Conservation (phyloP, 78 protist genomes). For the Anaeramoeba flamelloides region DNA sequence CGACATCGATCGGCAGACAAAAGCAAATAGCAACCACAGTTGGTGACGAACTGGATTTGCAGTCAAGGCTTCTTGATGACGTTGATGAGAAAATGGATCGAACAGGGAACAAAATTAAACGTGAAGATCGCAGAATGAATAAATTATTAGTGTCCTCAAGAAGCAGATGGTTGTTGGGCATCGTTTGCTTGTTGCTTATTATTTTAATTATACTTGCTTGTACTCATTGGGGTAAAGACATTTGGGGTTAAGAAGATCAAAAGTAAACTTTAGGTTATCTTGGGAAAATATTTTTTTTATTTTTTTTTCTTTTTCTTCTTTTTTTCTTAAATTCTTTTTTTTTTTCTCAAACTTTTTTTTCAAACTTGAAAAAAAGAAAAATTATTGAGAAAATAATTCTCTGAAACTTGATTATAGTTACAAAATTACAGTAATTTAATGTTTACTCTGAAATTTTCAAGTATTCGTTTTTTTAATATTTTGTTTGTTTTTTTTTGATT, state of each 20-base stretch:
- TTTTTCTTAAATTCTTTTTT: too few species aligned
- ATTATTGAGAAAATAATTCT: too few species aligned
- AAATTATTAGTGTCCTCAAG: background rate
- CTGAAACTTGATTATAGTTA: too few species aligned
- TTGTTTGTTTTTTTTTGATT: too few species aligned
- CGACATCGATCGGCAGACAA: background rate
- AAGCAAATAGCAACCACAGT: background rate
- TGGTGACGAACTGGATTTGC: background rate
- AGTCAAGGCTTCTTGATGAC: background rate
- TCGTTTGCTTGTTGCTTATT: background rate
- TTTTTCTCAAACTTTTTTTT: too few species aligned
- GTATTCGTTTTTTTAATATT: too few species aligned
- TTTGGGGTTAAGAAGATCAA: slow-evolving; percentile 3
- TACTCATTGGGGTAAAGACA: background rate
- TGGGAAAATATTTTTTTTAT: too few species aligned
- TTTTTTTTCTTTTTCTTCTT: too few species aligned
- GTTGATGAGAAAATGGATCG: background rate
- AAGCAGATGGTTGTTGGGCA: background rate
- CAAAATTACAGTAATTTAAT: too few species aligned
- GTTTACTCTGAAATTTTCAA: too few species aligned
- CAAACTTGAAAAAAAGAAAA: too few species aligned
- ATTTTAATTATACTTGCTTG: background rate
- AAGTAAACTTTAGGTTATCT: too few species aligned
- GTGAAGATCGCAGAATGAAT: background rate
- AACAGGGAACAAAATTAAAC: background rate